Conservation (phyloP, 2,329 filamentous ascomycete species). For the Aspergillus fumigatiaffinis region DNA sequence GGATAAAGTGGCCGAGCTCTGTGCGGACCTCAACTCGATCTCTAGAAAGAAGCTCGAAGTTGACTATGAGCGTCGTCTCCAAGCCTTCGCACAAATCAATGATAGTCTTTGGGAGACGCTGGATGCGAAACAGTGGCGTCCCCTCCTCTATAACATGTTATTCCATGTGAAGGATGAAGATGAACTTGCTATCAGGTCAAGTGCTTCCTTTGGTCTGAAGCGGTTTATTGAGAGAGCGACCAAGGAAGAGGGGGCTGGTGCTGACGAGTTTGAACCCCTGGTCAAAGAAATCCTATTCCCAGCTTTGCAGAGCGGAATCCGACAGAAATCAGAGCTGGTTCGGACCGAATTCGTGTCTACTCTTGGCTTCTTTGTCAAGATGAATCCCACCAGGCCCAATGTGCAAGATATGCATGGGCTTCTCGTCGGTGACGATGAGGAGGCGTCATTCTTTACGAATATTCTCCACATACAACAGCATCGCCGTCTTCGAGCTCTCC, state of each 20-base stretch:
- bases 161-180: constrained; percentile 83
- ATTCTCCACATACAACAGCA: constrained; percentile 86
- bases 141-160: constrained; percentile 82
- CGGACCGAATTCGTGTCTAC: constrained; percentile 77
- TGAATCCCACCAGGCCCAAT: constrained; percentile 64
- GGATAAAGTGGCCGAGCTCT: constrained; percentile 63
- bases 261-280: constrained; percentile 53
- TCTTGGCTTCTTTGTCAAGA: constrained; percentile 71
- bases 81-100: constrained; percentile 71
- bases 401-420: constrained; percentile 72
- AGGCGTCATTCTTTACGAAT: constrained; percentile 86
- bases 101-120: constrained; percentile 57
- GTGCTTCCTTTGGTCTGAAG: constrained; percentile 75
- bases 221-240: constrained; percentile 67
- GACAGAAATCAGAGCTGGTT: constrained; percentile 77
- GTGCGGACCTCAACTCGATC: constrained; percentile 76
- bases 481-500: constrained; percentile 77
- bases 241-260: constrained; percentile 37
- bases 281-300: constrained; percentile 66
- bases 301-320: constrained; percentile 70
- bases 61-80: constrained; percentile 77
- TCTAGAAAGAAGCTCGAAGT: constrained; percentile 69
- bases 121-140: constrained; percentile 74
- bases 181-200: constrained; percentile 79
- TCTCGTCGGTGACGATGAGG: constrained; percentile 68